Evolutionary conservation across 2,329 filamentous ascomycete species (phyloP), one percentile per base, ranked within the genome.

Genomic region (Colletotrichum gloeosporioides): DNA sequence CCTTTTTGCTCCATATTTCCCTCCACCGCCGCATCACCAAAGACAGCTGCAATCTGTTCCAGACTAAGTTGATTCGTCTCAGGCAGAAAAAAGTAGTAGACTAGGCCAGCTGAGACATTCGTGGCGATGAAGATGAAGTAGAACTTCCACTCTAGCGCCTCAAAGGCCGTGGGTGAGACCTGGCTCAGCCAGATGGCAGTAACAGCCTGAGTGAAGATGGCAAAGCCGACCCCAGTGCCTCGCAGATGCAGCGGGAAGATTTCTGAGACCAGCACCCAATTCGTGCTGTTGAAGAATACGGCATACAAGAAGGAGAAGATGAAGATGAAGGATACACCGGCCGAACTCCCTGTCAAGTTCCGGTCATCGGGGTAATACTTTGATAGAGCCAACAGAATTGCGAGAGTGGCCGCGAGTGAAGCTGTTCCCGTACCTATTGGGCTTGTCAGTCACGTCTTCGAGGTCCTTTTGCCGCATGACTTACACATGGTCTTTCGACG

Each of bases 1-100:
- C 9, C 4, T 2, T 62, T 34, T 4, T 25, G 18, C 0, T 10
- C 2, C 1, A 32, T 6, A 1, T 4, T 62, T 32, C 16, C 59
- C 10, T 62, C 29, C 7, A 62, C 59, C 7, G 59, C 59, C 29
- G 59, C 31, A 4, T 62, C 59, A 34, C 59, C 59, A 22, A 62
- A 34, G 10, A 34, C n/a, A 0, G 31, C 59, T 15, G 59, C 59
- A 4, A 62, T 36, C 2, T 22, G 59, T 13, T 62, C 31, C 10
- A 62, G 31, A 15, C 27, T 22, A 31, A 36, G 59, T 8, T 62
- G 59, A 18, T 62, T 62, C 9, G 59, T 62, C 6, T 62, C 59
- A 2, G 27, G 59, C 0, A 22, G 59, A 16, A 62, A 34, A 6
- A 34, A 34, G 31, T 62, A 34, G 59, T 62, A 62, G 0, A 9